phyloP scores from a whole-genome alignment of 2,329 filamentous ascomycete species.

The Ascochyta koolunga region DNA sequence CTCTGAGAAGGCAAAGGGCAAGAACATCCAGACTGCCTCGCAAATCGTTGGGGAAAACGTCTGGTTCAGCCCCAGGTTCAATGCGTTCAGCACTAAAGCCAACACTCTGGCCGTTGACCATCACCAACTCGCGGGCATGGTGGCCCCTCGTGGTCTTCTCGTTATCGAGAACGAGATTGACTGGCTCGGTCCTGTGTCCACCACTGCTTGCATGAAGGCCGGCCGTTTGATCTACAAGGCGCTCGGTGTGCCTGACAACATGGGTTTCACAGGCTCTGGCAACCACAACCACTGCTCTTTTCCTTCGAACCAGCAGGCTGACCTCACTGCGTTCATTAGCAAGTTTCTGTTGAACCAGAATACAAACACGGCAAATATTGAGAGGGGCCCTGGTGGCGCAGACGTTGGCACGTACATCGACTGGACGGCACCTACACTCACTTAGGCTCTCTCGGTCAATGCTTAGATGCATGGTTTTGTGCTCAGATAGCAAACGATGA shows the following conservation, averaged over 20 bases:
- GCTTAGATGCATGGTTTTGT: background rate
- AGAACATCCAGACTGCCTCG: constrained; percentile 65
- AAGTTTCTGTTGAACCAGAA: constrained; percentile 53
- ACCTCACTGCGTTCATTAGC: constrained; percentile 62
- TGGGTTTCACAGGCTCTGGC: constrained; percentile 64
- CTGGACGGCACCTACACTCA: constrained; percentile 44
- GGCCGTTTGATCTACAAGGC: constrained; percentile 61
- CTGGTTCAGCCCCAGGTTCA: constrained; percentile 65
- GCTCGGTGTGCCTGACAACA: constrained; percentile 59
- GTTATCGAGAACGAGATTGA: constrained; percentile 65
- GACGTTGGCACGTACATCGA: constrained; percentile 45
- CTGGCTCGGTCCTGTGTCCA: constrained; percentile 64
- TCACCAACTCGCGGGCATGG: constrained; percentile 63
- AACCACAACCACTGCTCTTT: constrained; percentile 64
- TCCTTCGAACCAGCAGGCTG: constrained; percentile 58
- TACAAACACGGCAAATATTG: constrained; percentile 40
- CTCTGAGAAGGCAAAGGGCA: constrained; percentile 56
- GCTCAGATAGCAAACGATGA: background rate
- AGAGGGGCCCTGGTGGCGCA: constrained; percentile 40
- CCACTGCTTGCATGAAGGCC: constrained; percentile 64
- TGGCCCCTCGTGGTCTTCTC: constrained; percentile 62
- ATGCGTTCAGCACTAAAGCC: constrained; percentile 57
- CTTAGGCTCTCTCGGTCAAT: constrained; percentile 23
- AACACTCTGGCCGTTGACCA: constrained; percentile 61
- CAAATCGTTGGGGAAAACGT: constrained; percentile 67